Base-by-base conservation (phyloP, 2,329 filamentous ascomycete species). In the Teratosphaeria pseudoeucalypti region DNA sequence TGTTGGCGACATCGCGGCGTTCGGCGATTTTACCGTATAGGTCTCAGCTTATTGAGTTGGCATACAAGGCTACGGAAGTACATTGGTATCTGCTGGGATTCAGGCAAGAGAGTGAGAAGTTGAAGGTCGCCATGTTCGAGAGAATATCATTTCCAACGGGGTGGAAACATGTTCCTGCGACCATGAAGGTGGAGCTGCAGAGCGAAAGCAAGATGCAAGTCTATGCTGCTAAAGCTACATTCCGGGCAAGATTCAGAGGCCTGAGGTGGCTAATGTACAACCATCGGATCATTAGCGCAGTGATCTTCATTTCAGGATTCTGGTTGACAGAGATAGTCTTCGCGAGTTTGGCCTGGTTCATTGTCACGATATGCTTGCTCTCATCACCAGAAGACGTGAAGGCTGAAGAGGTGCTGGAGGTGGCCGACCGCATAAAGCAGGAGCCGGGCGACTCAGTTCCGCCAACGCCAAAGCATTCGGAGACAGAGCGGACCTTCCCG, bases 241-340 rank as follows among this genome's bases (percentile, higher is more conserved):
- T 97, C 63, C 85, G 82, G 32, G 92, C 92, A 4, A 82, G 85
- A 57, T 85, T 96, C 64, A 80, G 82, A 11, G 92, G 92, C 0
- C 72, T 96, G 62, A 79, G 83, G 55, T 94, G 88, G 84, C 68
- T 92, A 58, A 95, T 99, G 89, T 94, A 94, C 68, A 85, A 90
- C 62, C 87, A 92, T 75, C 84, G 88, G 12, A 68, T 94, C 39
- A 72, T 84, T 1, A 85, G 85, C 5, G 91, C 90, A 60, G 57
- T 88, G 0, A 68, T 86, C 0, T 88, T 91, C 67, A 89, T 86
- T 0, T 73, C 77, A 0, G 66, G 83, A 0, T 96, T 96, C 73
- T 97, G 92, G 90, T 71, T 77, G 1, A 83, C 84, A 12, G 90
- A 92, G 69, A 79, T 95, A 67, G 64, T 84, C 0, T 87, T 86